Conservation (phyloP, 768 basidiomycete genomes). For the Hysterangium stoloniferum region DNA sequence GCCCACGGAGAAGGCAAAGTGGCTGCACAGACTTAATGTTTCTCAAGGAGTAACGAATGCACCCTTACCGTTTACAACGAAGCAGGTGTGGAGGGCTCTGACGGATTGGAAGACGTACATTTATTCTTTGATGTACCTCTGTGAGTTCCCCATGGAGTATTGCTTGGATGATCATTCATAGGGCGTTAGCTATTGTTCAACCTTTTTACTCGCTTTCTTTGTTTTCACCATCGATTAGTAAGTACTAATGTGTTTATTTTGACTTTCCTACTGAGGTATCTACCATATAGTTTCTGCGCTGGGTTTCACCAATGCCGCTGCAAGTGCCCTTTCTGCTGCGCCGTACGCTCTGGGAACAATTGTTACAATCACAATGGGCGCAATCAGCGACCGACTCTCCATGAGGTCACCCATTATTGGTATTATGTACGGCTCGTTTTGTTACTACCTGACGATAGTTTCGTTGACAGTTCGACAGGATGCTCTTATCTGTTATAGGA, state of each 20-base stretch:
- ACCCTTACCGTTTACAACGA: conserved; percentile 23
- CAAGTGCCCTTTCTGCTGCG: conserved; percentile 16
- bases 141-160: background rate
- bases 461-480: no score
- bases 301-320: conserved; percentile 21
- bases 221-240: conserved; percentile 35
- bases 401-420: conserved; percentile 29
- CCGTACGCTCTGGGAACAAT: conserved; percentile 34
- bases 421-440: conserved; percentile 9
- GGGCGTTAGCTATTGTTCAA: conserved; percentile 31
- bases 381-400: conserved; percentile 25
- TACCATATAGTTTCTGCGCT: conserved; percentile 18
- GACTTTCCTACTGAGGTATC: background rate
- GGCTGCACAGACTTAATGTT: conserved; percentile 25
- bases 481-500: conserved; percentile 12
- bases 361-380: conserved; percentile 29
- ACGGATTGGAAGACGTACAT: conserved; percentile 21
- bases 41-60: conserved; percentile 30
- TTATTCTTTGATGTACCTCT: conserved; percentile 15
- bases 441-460: no score
- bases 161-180: conserved; percentile 13
- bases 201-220: conserved; percentile 30
- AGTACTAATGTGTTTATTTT: background rate
- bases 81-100: conserved; percentile 20
- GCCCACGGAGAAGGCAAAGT: conserved; percentile 25